Percentiles rank a stretch among this genome's conserved stretches.
Conservation (phyloP, 352 stramenopile species). For the Globisporangium spinosum region DNA sequence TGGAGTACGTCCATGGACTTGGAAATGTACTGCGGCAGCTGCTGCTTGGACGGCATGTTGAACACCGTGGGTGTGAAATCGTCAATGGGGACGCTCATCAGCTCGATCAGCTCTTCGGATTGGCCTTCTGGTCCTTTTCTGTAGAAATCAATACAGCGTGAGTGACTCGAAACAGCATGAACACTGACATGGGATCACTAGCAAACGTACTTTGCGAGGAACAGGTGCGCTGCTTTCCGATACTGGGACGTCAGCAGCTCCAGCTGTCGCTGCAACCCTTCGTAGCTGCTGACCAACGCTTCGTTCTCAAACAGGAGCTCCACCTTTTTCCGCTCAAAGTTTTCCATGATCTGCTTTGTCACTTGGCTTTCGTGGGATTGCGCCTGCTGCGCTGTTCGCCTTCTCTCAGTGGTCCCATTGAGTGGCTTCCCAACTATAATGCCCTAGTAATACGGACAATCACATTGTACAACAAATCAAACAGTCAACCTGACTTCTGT, state of each 20-base stretch:
- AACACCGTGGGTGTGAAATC: conserved; percentile 61
- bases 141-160: not conserved
- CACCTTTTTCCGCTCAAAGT: conserved; percentile 55
- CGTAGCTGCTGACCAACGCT: conserved; percentile 48
- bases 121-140: conserved; percentile 43
- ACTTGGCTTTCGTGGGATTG: conserved; percentile 59
- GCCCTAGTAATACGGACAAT: conserved; percentile 22
- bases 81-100: conserved; percentile 55
- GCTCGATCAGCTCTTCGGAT: conserved; percentile 41
- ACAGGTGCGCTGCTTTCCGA: conserved; percentile 67
- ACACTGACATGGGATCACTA: not conserved
- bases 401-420: conserved; percentile 37
- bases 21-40: conserved; percentile 48
- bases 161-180: not conserved
- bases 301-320: conserved; percentile 69
- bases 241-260: conserved; percentile 67
- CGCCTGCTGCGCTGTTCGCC: conserved; percentile 25
- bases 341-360: conserved; percentile 58
- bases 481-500: no score
- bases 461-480: not conserved
- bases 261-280: conserved; percentile 51
- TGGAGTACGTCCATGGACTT: conserved; percentile 43
- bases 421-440: conserved; percentile 43
- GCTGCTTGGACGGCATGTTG: conserved; percentile 61
- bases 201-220: conserved; percentile 60